Base-by-base conservation (phyloP, 441 rosid genomes). In the Eruca vesicaria region DNA sequence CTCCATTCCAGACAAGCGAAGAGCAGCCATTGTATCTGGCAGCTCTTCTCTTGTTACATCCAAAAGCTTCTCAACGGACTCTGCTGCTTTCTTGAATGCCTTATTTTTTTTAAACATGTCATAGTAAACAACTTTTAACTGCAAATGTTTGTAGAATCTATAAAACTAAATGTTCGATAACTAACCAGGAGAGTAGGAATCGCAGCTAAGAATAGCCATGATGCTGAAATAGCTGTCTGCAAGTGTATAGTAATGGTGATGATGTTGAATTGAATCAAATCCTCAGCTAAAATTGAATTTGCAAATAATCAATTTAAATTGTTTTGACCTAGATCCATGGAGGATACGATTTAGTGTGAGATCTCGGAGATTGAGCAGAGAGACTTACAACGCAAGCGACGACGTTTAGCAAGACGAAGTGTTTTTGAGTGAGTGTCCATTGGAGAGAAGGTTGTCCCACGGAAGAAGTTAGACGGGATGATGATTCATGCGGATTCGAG, bases 11-110 rank as follows among this genome's bases (percentile, higher is more conserved):
- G 97, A 90, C 69, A 94, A 83, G 3, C 97, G 86, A 63, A 94
- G 67, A 21, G 97, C 96, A 48, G 96, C 97, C 98, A 94, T 92
- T 45, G 97, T 94, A 79, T 85, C 91, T 3, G 98, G 97, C 64
- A 92, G 88, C 84, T 92, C 97, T 72, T 89, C 97, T 85, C 93
- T 87, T 1, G 93, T 84, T 14, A 82, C 90, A 87, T 92, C 97
- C 88, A 92, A 72, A 68, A 94, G 87, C 85, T 92, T 89, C 77
- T 88, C 96, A 48, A 90, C 72, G 0, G 98, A 94, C 69, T 94
- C 97, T 0, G 95, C 96, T 19, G 97, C 96, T 85, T 85, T 85
- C 85, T 81, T 90, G 80, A 92, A 88, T 69, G 97, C 88, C 97
- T 89, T 73, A n/a, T n/a, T n/a, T n/a, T n/a, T n/a, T n/a, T n/a